phyloP scores from a whole-genome alignment of 192 early-diverging fungal genomes.

The Backusella australiensis region DNA sequence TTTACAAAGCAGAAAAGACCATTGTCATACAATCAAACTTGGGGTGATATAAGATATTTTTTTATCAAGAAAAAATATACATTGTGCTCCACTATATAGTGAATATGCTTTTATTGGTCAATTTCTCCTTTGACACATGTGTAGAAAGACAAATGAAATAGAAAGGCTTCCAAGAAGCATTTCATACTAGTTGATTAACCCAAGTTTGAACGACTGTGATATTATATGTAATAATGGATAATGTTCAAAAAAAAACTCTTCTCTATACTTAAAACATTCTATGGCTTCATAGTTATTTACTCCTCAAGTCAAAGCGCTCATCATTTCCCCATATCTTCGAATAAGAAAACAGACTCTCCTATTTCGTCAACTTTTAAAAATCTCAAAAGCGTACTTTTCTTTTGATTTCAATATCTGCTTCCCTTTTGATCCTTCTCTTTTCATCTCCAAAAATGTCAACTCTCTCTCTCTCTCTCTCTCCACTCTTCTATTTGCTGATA shows the following conservation, averaged over 20 bases:
- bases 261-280: too few species aligned
- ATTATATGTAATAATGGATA: too few species aligned
- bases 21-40: neutral
- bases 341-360: neutral
- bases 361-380: neutral
- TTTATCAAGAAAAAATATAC: too few species aligned
- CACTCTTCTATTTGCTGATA: neutral
- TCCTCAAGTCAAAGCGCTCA: neutral
- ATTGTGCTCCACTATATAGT: too few species aligned
- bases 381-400: neutral
- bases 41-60: too few species aligned
- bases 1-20: neutral
- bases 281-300: neutral
- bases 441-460: neutral
- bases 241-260: too few species aligned
- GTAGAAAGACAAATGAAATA: neutral
- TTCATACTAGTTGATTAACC: too few species aligned
- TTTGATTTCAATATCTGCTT: neutral
- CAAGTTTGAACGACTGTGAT: too few species aligned
- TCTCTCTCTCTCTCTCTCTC: too few species aligned
- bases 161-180: neutral
- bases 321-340: neutral
- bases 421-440: neutral
- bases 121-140: neutral
- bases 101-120: neutral